phyloP scores from a whole-genome alignment of 2,329 filamentous ascomycete species.

The Neofusicoccum cordaticola region DNA sequence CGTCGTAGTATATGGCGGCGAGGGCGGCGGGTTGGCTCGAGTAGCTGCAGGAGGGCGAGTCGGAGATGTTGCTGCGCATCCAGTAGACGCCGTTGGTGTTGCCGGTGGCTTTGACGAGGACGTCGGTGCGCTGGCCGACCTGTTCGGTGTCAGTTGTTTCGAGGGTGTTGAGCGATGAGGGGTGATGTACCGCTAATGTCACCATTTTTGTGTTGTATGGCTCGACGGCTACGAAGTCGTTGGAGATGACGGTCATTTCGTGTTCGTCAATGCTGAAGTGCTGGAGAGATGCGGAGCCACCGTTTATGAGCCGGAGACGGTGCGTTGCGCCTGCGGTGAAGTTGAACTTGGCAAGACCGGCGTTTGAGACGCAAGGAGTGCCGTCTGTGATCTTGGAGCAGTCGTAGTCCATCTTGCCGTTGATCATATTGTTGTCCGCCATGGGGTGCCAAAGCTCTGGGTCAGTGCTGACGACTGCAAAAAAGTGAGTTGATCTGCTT shows the following conservation, averaged over 20 bases:
- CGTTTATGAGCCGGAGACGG: constrained; percentile 43
- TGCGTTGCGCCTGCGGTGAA: constrained; percentile 42
- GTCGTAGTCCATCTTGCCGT: constrained; percentile 29
- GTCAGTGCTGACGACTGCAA: constrained; percentile 18
- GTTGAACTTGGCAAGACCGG: constrained; percentile 31
- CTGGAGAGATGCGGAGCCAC: constrained; percentile 38
- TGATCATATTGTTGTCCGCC: constrained; percentile 29
- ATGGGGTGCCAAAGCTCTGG: constrained; percentile 6
- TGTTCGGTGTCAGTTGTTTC: neutral
- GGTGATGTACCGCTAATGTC: constrained; percentile 28
- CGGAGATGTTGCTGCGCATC: constrained; percentile 33
- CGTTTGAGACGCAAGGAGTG: constrained; percentile 25
- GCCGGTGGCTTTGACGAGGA: constrained; percentile 34
- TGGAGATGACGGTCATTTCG: constrained; percentile 41
- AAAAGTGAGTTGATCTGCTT: too few relatives aligned
- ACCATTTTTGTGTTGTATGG: constrained; percentile 41
- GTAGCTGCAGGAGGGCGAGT: constrained; percentile 7
- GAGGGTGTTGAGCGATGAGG: neutral
- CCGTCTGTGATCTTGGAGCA: constrained; percentile 25
- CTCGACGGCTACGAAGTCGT: constrained; percentile 42
- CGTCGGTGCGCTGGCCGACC: constrained; percentile 43
- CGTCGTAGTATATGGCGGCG: constrained; percentile 65
- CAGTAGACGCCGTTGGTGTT: constrained; percentile 31
- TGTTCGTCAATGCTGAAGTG: constrained; percentile 46
- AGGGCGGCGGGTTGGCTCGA: constrained; percentile 30